Evolutionary conservation across 78 protist genomes (phyloP), one percentile per base, ranked within the genome.

Genomic region (Protostelium mycophagum): DNA sequence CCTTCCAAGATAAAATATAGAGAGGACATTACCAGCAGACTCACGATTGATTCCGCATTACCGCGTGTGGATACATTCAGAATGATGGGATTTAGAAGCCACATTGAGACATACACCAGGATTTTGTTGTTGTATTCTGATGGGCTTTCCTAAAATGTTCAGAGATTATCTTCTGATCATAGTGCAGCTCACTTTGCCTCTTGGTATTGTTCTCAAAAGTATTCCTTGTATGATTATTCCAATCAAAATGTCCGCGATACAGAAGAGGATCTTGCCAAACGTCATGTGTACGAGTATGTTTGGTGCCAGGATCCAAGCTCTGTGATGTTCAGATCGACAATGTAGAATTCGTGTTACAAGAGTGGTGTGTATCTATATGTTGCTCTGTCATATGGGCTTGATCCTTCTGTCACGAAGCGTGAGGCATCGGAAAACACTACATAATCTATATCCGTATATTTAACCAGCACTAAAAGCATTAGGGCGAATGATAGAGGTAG

Each of bases 391-490:
- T 94, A 98, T 1, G 99, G 99, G 34, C 96, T 89, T 35, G 73
- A 51, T 0, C 99, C 99, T 38, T 93, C 88, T 0, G 92, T 90
- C 31, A 96, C 95, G 0, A 88, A 88, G 73, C 93, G 83, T 0
- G 99, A 94, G 29, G 97, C 99, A 83, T 97, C 99, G 36, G 98
- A 96, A 85, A 97, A 94, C 31, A 98, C 99, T 51, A 37, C 88
- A 91, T 97, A 98, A 89, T 97, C 99, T 0, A 97, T 96, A 90
- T 98, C 99, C 51, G 99, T 97, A 93, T 96, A 98, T 93, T 97
- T 97, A 25, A 97, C 98, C n/a, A 89, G 38, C 91, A 91, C 96
- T 93, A 37, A 85, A 34, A 34, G n/a, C 85, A 31, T 83, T 0
- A 10, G 91, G 28, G 28, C 0, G 28, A 31, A 34, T 36, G 5